Conservation (phyloP, 768 basidiomycete genomes). For the Tulasnella sp. region DNA sequence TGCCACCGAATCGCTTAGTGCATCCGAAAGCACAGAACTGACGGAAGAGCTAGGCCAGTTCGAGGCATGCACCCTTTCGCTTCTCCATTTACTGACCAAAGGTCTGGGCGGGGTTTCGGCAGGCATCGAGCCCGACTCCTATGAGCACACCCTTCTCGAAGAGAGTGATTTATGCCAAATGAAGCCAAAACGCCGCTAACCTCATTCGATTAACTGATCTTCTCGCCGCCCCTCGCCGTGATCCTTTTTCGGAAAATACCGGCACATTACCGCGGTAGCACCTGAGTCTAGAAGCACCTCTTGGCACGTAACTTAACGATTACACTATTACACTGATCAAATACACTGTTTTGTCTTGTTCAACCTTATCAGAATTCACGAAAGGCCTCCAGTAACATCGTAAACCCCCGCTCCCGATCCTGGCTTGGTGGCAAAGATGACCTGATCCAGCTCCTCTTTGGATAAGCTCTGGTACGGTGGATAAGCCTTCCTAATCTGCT, state of each 20-base stretch:
- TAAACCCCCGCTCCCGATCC: conserved; percentile 77
- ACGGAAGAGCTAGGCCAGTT: conserved; percentile 66
- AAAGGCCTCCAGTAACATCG: conserved; percentile 36
- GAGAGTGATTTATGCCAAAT: conserved; percentile 52
- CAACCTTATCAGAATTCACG: conserved; percentile 16
- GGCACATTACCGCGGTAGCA: background rate
- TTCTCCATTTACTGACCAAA: conserved; percentile 11
- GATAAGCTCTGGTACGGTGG: conserved; percentile 59
- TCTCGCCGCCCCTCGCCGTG: conserved; percentile 7
- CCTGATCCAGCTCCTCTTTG: conserved; percentile 57
- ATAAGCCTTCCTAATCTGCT: conserved; percentile 57
- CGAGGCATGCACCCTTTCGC: background rate
- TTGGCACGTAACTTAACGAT: conserved; percentile 4
- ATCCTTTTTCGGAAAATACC: background rate
- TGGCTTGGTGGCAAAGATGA: conserved; percentile 79
- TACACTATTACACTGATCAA: conserved; percentile 7
- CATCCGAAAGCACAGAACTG: conserved; percentile 60
- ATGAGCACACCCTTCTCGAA: conserved; percentile 67
- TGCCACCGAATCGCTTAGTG: conserved; percentile 62
- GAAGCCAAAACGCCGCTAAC: conserved; percentile 26
- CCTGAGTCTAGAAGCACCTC: background rate
- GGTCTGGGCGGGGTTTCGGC: conserved; percentile 8
- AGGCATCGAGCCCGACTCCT: conserved; percentile 66
- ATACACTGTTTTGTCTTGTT: conserved; percentile 5
- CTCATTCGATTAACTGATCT: conserved; percentile 9